These are phyloP conservation scores for Zygosaccharomyces sapae DNA, from an alignment of 1,139 yeast species.

Conservation along the genomic window DNA sequence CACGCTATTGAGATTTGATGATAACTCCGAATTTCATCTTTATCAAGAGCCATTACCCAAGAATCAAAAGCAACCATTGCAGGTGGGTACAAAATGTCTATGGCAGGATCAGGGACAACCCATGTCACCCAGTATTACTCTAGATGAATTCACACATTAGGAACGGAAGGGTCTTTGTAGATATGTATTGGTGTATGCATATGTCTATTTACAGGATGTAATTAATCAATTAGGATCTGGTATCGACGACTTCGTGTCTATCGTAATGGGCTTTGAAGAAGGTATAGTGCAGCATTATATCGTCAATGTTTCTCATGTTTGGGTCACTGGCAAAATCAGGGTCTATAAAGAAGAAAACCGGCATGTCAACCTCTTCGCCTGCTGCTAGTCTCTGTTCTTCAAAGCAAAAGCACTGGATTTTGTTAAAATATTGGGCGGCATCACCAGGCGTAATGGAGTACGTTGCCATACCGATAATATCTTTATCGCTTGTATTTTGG, in stretches of 20 bases:
- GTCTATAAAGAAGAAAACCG: conserved; percentile 93
- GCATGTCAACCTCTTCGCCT: conserved; percentile 99
- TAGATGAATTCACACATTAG: conserved; percentile 20
- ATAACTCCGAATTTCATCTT: conserved; percentile 25
- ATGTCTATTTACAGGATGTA: conserved; percentile 14
- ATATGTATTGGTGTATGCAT: not conserved
- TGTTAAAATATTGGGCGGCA: conserved; percentile 92
- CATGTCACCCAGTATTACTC: conserved; percentile 18
- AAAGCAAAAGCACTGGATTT: conserved; percentile 96
- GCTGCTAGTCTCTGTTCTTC: conserved; percentile 93
- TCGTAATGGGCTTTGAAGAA: conserved; percentile 61
- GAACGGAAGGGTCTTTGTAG: conserved; percentile 1
- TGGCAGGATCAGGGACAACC: conserved; percentile 4
- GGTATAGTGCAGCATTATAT: conserved; percentile 85
- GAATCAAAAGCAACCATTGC: not conserved
- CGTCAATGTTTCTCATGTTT: conserved; percentile 83
- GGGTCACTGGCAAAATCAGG: conserved; percentile 98
- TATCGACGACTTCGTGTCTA: conserved; percentile 29
- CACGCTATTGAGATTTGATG: conserved; percentile 31
- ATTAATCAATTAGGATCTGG: conserved; percentile 13
- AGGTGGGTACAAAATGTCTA: conserved; percentile 2
- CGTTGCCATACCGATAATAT: conserved; percentile 97
- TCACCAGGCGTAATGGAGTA: conserved; percentile 95
- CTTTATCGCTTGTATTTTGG: conserved; percentile 82
- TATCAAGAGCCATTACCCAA: conserved; percentile 34